phyloP scores from a whole-genome alignment of 768 basidiomycete genomes.

The Russula abietina region DNA sequence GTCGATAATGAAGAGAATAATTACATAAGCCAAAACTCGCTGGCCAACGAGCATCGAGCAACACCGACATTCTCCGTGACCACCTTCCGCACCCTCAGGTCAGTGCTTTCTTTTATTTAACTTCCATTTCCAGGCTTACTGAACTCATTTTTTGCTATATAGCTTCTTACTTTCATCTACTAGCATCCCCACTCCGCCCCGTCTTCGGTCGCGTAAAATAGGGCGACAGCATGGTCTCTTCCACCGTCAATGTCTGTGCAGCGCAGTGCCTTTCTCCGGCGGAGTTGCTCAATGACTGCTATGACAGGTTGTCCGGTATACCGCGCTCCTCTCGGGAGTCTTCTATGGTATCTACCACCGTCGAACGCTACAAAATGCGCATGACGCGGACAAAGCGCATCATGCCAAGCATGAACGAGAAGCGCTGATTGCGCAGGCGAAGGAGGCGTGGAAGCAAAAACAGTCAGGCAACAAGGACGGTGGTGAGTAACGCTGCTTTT shows the following conservation, averaged over 20 bases:
- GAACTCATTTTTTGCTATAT: too few relatives aligned
- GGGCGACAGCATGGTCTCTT: slow-evolving; percentile 20
- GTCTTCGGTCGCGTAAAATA: slow-evolving; percentile 20
- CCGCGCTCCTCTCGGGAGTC: slow-evolving; percentile 81
- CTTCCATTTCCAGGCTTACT: background rate
- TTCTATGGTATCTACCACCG: slow-evolving; percentile 91
- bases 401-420: slow-evolving; percentile 69
- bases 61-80: slow-evolving; percentile 17
- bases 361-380: slow-evolving; percentile 75
- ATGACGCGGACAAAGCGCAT: slow-evolving; percentile 71
- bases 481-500: slow-evolving; percentile 41
- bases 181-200: slow-evolving; percentile 6
- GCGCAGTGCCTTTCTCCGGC: background rate
- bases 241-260: slow-evolving; percentile 23
- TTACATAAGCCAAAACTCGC: slow-evolving; percentile 22
- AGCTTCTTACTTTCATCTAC: slow-evolving; percentile 1
- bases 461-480: slow-evolving; percentile 48
- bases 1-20: background rate
- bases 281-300: background rate
- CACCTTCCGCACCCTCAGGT: slow-evolving; percentile 10
- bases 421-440: slow-evolving; percentile 76
- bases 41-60: slow-evolving; percentile 16
- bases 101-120: slow-evolving; percentile 6
- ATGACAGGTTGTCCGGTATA: slow-evolving; percentile 79
- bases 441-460: slow-evolving; percentile 85